phyloP scores from a whole-genome alignment of 768 basidiomycete genomes.

The Boletus barrowsii region DNA sequence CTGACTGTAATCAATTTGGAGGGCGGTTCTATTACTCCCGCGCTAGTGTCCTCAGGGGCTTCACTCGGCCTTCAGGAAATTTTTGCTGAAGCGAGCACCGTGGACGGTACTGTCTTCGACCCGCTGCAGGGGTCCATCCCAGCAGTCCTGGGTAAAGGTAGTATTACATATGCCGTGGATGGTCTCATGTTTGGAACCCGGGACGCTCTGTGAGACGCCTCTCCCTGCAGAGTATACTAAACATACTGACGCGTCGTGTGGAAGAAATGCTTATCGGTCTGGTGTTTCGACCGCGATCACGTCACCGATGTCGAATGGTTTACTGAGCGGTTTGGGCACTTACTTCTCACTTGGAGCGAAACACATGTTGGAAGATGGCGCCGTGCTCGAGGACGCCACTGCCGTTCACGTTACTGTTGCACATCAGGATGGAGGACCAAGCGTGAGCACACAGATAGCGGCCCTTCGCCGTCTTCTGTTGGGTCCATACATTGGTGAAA shows the following conservation, averaged over 20 bases:
- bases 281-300: slow-evolving; percentile 72
- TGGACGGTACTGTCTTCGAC: slow-evolving; percentile 61
- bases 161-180: slow-evolving; percentile 60
- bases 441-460: slow-evolving; percentile 64
- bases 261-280: slow-evolving; percentile 65
- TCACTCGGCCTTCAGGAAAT: slow-evolving; percentile 71
- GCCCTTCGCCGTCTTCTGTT: slow-evolving; percentile 49
- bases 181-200: slow-evolving; percentile 55
- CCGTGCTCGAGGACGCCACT: slow-evolving; percentile 61
- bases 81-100: slow-evolving; percentile 56
- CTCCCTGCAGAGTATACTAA: not conserved
- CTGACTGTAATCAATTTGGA: slow-evolving; percentile 44
- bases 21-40: slow-evolving; percentile 61
- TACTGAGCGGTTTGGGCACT: slow-evolving; percentile 61
- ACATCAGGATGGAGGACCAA: slow-evolving; percentile 30
- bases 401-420: slow-evolving; percentile 60
- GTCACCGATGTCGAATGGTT: slow-evolving; percentile 52
- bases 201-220: slow-evolving; percentile 42
- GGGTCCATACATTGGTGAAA: slow-evolving; percentile 23
- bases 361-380: slow-evolving; percentile 56
- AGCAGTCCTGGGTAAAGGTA: slow-evolving; percentile 32
- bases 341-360: slow-evolving; percentile 57
- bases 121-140: slow-evolving; percentile 36
- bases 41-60: slow-evolving; percentile 62
- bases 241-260: slow-evolving; percentile 3